Base-by-base conservation (phyloP, 1,139 yeast genomes). In the Arxiozyma heterogenica region DNA sequence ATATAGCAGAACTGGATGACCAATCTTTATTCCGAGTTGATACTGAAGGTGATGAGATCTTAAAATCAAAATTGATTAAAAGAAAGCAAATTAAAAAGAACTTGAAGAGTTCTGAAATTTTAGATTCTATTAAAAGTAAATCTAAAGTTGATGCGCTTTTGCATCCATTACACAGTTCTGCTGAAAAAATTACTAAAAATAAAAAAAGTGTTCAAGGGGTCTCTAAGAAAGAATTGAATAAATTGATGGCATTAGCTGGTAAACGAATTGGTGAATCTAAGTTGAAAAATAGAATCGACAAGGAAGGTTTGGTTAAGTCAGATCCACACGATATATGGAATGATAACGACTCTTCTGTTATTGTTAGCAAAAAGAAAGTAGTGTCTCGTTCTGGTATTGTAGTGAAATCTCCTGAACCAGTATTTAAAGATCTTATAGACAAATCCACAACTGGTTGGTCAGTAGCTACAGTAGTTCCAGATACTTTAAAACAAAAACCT, bases 231-330 rank as follows among this genome's bases (percentile, higher is more conserved):
- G 91, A 87, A 61, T 73, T 89, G 47, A 79, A 80, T 56, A 76
- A 83, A 57, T 74, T 93, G 67, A 78, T 90, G 80, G 81, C 84
- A 59, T 72, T 88, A 51, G 88, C 96, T 17, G 97, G 97, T 49
- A 81, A 84, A 60, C 80, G 78, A 46, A 74, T 78, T 57, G 83
- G 83, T 44, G 83, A 79, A 58, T 73, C 80, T 41, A 76, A 75
- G 55, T 64, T 77, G 1, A 73, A 79, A 60, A 81, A 82, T 22
- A 71, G 79, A 55, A 68, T 79, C 20, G 86, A 80, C 51, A 76
- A 77, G 54, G 87, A 85, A 52, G 94, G 95, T 18, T 67, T 85
- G 25, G 70, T 80, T 6, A 76, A 75, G 57, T 77, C 77, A 1
- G 72, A 72, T 22, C 71, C 75, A 8, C 76, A 75, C 55, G 96